Conservation (phyloP, 1,284 basidiomycete genomes). For the Austroboletus niveus region DNA sequence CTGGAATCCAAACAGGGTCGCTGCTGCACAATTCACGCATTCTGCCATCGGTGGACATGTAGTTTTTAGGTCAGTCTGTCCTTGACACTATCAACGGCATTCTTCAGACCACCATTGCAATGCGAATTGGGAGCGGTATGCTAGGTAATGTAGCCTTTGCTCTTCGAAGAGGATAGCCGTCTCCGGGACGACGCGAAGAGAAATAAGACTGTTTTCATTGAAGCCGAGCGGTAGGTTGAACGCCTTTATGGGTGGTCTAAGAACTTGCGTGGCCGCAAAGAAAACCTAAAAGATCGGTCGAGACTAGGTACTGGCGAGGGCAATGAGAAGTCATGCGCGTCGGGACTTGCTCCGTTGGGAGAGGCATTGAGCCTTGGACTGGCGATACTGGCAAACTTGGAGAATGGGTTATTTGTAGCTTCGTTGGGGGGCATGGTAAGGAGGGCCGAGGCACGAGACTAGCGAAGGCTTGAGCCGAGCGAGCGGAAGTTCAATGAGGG, state of each 20-base stretch:
- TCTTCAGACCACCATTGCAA: slow-evolving; percentile 78
- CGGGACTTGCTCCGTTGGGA: slow-evolving; percentile 15
- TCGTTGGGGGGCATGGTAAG: slow-evolving; percentile 38
- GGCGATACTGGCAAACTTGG: slow-evolving; percentile 35
- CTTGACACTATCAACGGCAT: slow-evolving; percentile 69
- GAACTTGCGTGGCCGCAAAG: slow-evolving; percentile 34
- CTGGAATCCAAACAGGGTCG: slow-evolving; percentile 79
- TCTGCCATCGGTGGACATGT: slow-evolving; percentile 68
- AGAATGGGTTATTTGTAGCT: slow-evolving; percentile 31
- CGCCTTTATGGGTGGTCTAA: slow-evolving; percentile 39
- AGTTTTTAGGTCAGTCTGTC: slow-evolving; percentile 52
- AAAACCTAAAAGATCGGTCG: slow-evolving; percentile 26
- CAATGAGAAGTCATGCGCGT: slow-evolving; percentile 17
- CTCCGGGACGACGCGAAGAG: slow-evolving; percentile 39
- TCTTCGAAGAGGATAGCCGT: slow-evolving; percentile 13
- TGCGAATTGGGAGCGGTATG: slow-evolving; percentile 70
- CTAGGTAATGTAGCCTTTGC: slow-evolving; percentile 34
- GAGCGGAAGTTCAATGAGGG: neutral
- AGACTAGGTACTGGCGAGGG: slow-evolving; percentile 22
- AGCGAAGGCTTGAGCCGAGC: slow-evolving; percentile 25
- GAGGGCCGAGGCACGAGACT: slow-evolving; percentile 43
- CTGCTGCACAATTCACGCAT: slow-evolving; percentile 58
- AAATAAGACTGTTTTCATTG: slow-evolving; percentile 52
- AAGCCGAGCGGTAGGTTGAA: slow-evolving; percentile 35
- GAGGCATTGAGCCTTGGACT: slow-evolving; percentile 20